Evolutionary conservation across 257 asterid genomes (phyloP).

Genomic region (Prunella vulgaris): DNA sequence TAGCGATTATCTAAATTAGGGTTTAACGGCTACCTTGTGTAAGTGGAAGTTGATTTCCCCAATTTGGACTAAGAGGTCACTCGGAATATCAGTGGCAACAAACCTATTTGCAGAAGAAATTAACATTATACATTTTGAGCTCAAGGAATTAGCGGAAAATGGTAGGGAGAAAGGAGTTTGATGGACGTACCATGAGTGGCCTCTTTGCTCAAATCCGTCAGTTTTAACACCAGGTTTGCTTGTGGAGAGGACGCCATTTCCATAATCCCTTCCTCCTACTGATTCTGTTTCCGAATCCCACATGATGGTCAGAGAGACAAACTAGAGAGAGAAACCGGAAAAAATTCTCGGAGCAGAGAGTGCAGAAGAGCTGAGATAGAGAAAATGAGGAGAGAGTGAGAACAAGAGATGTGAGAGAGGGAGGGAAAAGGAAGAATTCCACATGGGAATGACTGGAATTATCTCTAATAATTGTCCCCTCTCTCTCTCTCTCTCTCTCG

Average conservation of each 20-base stretch:
- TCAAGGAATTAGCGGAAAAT: neutral
- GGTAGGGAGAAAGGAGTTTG: neutral
- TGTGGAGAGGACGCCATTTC: conserved; percentile 56
- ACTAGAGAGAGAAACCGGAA: neutral
- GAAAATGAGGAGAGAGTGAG: conserved; percentile 13
- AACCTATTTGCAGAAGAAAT: conserved; percentile 37
- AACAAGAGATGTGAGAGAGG: conserved; percentile 13
- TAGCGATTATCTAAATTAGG: neutral
- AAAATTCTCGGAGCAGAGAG: too few species aligned
- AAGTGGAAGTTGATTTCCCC: conserved; percentile 76
- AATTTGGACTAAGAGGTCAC: conserved; percentile 81
- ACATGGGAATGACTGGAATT: conserved; percentile 73
- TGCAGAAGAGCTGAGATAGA: neutral
- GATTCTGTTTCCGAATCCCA: conserved; percentile 89
- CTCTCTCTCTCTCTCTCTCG: conserved; percentile 20
- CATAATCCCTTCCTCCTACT: conserved; percentile 48
- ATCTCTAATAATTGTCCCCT: conserved; percentile 54
- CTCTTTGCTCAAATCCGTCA: conserved; percentile 86
- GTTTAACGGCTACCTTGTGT: conserved; percentile 60
- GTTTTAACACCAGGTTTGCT: conserved; percentile 57
- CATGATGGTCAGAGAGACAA: conserved; percentile 29
- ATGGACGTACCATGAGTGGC: conserved; percentile 72
- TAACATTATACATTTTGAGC: neutral
- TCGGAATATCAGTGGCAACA: conserved; percentile 87
- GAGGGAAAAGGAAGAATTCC: conserved; percentile 33